Conservation (phyloP, 2,329 filamentous ascomycete species). For the Ophiostoma fasciatum region DNA sequence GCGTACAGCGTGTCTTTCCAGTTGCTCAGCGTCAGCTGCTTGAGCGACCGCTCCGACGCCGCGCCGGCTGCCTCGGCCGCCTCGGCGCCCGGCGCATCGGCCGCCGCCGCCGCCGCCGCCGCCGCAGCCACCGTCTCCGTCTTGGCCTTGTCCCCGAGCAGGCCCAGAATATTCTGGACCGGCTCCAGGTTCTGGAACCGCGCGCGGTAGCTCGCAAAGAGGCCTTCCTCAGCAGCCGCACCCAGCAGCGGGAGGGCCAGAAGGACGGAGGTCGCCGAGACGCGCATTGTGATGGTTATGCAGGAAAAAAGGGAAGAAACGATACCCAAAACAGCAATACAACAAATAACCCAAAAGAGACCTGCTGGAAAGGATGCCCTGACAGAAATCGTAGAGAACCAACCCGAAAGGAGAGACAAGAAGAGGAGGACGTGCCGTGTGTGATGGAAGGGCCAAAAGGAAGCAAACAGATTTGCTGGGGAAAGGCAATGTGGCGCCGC, state of each 20-base stretch:
- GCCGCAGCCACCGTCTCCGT: conserved; percentile 31
- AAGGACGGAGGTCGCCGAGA: conserved; percentile 33
- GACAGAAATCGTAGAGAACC: too few species aligned
- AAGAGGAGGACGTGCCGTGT: too few species aligned
- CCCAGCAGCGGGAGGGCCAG: conserved; percentile 42
- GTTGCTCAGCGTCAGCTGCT: conserved; percentile 50
- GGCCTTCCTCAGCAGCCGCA: conserved; percentile 28
- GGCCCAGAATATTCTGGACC: too few species aligned
- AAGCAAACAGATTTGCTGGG: too few species aligned
- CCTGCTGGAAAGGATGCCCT: too few species aligned
- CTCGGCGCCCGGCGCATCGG: conserved; percentile 28
- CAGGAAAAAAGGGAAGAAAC: background rate
- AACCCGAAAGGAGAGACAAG: background rate
- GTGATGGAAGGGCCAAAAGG: too few species aligned
- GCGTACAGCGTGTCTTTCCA: conserved; percentile 55
- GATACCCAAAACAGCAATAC: background rate
- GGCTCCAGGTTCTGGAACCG: conserved; percentile 43
- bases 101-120: conserved; percentile 10
- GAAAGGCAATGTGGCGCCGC: too few species aligned
- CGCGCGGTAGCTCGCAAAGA: conserved; percentile 42
- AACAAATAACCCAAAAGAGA: too few species aligned
- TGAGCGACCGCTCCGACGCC: conserved; percentile 25
- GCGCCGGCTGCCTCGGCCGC: conserved; percentile 35
- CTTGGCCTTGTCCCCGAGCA: too few species aligned
- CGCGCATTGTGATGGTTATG: conserved; percentile 35